Evolutionary conservation across 2,329 filamentous ascomycete species (phyloP).

Genomic region (Fonsecaea nubica): DNA sequence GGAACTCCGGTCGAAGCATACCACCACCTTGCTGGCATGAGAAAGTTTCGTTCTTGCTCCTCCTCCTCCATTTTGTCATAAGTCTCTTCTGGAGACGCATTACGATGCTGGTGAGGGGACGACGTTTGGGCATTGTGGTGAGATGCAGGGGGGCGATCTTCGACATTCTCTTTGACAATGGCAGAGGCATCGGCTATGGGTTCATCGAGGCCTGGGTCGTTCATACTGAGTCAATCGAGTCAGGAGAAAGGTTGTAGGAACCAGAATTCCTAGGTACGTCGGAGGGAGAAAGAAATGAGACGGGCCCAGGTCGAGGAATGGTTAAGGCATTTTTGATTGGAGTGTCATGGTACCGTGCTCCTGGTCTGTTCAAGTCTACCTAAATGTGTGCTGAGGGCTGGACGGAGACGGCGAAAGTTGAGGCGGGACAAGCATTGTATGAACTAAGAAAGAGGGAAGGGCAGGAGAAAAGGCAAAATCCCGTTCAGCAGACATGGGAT

Average conservation of each 20-base stretch:
- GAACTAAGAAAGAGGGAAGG: neutral
- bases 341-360: neutral
- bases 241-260: neutral
- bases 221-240: conserved; percentile 45
- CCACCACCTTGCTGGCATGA: conserved; percentile 60
- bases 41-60: conserved; percentile 36
- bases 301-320: neutral
- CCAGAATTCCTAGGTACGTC: neutral
- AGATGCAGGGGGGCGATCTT: conserved; percentile 41
- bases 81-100: conserved; percentile 1
- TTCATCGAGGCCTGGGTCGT: conserved; percentile 61
- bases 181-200: conserved; percentile 56
- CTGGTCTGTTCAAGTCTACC: neutral
- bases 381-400: neutral
- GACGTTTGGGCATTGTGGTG: conserved; percentile 18
- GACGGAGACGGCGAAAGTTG: neutral
- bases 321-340: neutral
- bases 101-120: conserved; percentile 43
- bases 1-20: conserved; percentile 66
- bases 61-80: conserved; percentile 30
- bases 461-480: neutral
- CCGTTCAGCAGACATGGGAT: neutral
- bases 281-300: neutral
- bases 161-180: conserved; percentile 52
- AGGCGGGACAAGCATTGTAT: neutral